These are phyloP conservation scores for Calonectria pteridis DNA, from an alignment of 2,329 filamentous ascomycete species.

Conservation along the genomic window DNA sequence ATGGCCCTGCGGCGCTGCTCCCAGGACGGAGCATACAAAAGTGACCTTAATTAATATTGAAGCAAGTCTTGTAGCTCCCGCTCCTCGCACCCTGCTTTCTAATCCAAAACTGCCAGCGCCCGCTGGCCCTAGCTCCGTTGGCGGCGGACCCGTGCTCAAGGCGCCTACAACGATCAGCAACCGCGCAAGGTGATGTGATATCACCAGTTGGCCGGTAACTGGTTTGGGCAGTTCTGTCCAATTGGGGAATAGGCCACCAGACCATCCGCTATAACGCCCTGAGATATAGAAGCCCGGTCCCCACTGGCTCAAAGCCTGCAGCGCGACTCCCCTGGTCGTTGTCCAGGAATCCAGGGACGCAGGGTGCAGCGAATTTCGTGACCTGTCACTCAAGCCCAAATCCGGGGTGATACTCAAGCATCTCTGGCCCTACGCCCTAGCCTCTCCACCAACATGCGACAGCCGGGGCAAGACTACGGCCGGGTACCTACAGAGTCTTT, in stretches of 20 bases:
- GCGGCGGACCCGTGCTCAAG: not conserved
- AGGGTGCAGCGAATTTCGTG: slow-evolving; percentile 21
- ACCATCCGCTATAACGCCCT: not conserved
- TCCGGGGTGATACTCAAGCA: slow-evolving; percentile 38
- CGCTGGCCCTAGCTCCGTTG: not conserved
- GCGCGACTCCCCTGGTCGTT: slow-evolving; percentile 19
- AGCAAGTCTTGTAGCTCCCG: not conserved
- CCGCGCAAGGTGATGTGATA: not conserved
- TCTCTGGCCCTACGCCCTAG: not conserved
- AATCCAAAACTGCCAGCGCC: not conserved
- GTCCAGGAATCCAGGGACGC: slow-evolving; percentile 21
- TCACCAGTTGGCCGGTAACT: not conserved
- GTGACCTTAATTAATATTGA: not conserved
- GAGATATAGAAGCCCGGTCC: slow-evolving; percentile 21
- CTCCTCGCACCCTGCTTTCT: not conserved
- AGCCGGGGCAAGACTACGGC: slow-evolving; percentile 32
- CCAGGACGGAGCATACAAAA: not conserved
- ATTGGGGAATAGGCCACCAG: not conserved
- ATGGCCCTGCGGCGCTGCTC: not conserved
- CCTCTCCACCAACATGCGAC: slow-evolving; percentile 43
- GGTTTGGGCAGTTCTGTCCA: not conserved
- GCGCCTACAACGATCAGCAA: slow-evolving; percentile 35
- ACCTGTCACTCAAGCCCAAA: slow-evolving; percentile 37
- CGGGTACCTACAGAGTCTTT: slow-evolving; percentile 38
- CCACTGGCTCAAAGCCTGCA: slow-evolving; percentile 28